Base-by-base conservation (phyloP, 129 eudicot genomes). In the Glebionis coronaria region DNA sequence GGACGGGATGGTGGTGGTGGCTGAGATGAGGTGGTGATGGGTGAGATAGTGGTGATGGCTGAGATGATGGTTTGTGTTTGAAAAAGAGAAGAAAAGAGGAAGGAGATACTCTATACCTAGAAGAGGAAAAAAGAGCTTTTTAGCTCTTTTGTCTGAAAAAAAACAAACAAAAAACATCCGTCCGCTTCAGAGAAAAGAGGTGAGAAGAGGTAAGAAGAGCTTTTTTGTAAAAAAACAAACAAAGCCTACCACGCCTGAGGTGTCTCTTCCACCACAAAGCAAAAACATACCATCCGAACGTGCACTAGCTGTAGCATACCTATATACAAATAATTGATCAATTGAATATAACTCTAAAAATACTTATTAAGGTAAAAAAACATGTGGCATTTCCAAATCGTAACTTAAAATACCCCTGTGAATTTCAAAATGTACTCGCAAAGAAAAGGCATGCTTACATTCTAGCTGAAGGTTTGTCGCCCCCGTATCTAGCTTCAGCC, bases 231-330 rank as follows among this genome's bases (percentile, higher is more conserved):
- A n/a, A n/a, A n/a, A n/a, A n/a, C n/a, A n/a, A n/a, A n/a, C n/a
- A n/a, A n/a, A n/a, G n/a, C n/a, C n/a, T n/a, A n/a, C 99, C 82
- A 82, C 64, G 81, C 97, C 97, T 28, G 95, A 82, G 44, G 87
- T 52, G 73, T 93, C 99, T 82, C 99, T 89, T 81, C 99, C 99
- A 67, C 95, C 97, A 75, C 97, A 93, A 75, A 93, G 95, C 86
- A 93, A 79, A 82, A 93, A 78, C 99, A 93, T 86, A 72, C 97
- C 99, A 82, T 93, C 99, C 12, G 97, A 76, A 20, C 99, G 90
- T 46, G 99, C 93, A 81, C 99, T 88, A 52, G 87, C 97, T 15
- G 97, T 93, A 28, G 97, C 95, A 75, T 89, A 93, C 97, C 99
- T 93, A 18, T 19, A 63, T 55, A 70, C 50, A 18, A 64, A 44